phyloP scores from a whole-genome alignment of 768 basidiomycete genomes.

The Amanita molliuscula region DNA sequence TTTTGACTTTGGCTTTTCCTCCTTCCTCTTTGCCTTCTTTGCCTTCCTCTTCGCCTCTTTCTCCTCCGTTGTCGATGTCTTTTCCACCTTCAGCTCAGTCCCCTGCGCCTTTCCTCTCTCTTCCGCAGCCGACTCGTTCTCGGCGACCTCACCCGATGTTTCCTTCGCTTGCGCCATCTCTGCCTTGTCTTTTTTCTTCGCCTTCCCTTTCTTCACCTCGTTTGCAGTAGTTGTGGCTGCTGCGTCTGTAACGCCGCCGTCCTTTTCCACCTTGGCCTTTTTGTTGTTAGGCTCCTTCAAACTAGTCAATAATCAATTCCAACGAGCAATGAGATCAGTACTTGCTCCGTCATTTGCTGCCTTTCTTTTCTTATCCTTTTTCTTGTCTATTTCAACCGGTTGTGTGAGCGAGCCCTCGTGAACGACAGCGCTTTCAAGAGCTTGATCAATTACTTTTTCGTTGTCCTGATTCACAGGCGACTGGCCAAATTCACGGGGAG shows the following conservation, averaged over 20 bases:
- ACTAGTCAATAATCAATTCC: not conserved
- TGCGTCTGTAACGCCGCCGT: conserved; percentile 4
- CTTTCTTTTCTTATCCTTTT: conserved; percentile 14
- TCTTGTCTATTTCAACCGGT: conserved; percentile 10
- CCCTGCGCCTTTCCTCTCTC: too few relatives aligned
- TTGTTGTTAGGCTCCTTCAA: conserved; percentile 5
- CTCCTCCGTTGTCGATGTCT: conserved; percentile 12
- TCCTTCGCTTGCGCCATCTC: not conserved
- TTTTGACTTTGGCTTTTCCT: not conserved
- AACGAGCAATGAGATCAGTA: not conserved
- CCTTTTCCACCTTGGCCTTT: conserved; percentile 13
- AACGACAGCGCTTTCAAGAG: conserved; percentile 7
- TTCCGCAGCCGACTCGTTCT: too few relatives aligned
- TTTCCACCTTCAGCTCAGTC: not conserved
- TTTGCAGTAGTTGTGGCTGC: conserved; percentile 13
- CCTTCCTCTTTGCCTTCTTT: conserved; percentile 9
- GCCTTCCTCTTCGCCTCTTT: conserved; percentile 10
- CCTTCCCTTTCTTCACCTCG: conserved; percentile 11
- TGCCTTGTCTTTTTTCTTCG: not conserved
- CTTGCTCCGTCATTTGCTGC: conserved; percentile 8
- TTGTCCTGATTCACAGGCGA: conserved; percentile 20
- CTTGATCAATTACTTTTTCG: conserved; percentile 11
- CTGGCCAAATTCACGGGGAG: conserved; percentile 26
- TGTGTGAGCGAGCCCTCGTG: conserved; percentile 2
- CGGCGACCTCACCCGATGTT: not conserved